Percentiles rank a stretch among this genome's conserved stretches.
Evolutionary conservation across 139 green algal species (phyloP).

Genomic region (Chlamydomonas sp.): DNA sequence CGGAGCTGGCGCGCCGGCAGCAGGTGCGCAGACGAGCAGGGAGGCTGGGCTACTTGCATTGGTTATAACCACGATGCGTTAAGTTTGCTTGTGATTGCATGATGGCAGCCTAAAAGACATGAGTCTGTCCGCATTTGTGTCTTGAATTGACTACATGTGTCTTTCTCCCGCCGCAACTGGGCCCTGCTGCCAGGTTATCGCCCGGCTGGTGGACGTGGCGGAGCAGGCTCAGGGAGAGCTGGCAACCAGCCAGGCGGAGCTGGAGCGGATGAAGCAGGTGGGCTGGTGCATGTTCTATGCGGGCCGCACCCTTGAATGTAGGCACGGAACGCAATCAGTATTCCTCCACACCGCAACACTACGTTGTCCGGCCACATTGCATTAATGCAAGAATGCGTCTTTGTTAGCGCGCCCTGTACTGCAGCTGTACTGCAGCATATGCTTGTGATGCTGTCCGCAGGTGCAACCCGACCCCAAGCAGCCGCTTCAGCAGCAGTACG

Average conservation of each 20-base stretch:
- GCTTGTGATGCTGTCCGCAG: background rate
- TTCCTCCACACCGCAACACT: too few species aligned
- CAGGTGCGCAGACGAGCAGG: slow-evolving; percentile 7
- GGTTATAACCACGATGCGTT: too few species aligned
- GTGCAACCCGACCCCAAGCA: slow-evolving; percentile 29
- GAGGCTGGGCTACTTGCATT: too few species aligned
- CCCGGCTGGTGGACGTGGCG: slow-evolving; percentile 36
- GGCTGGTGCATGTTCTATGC: background rate
- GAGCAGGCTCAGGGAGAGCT: slow-evolving; percentile 31
- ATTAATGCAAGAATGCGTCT: too few species aligned
- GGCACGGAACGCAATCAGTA: too few species aligned
- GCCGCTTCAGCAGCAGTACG: slow-evolving; percentile 35
- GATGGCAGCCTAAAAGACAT: too few species aligned
- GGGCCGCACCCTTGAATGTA: too few species aligned
- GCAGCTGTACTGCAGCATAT: too few species aligned
- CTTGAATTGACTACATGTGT: background rate
- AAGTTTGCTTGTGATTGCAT: too few species aligned
- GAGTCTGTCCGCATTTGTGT: too few species aligned
- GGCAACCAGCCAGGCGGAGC: background rate
- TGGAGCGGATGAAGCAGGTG: slow-evolving; percentile 12
- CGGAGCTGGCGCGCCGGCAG: slow-evolving; percentile 38
- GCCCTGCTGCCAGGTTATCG: slow-evolving; percentile 25
- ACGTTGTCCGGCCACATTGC: too few species aligned
- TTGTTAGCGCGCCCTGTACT: too few species aligned
- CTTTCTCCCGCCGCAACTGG: background rate